Base-by-base conservation (phyloP, 345 rosid genomes). In the Mercurialis annua region DNA sequence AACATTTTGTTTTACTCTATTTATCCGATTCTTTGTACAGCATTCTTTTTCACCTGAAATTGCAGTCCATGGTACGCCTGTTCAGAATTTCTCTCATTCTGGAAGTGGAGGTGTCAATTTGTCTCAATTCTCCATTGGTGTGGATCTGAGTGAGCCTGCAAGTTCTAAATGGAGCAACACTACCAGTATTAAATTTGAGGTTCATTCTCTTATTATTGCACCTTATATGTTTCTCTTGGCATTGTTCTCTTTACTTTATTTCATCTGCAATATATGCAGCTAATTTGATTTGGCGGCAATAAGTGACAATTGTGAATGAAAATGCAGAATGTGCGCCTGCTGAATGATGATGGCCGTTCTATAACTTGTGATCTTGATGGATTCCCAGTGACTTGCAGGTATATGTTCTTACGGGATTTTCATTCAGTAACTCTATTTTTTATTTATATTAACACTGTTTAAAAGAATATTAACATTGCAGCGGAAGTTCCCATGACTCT, bases 1-100 rank as follows among this genome's bases (percentile, higher is more conserved):
- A 18, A 53, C 0, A 20, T 8, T 14, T 58, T 36, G 42, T 40
- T 51, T 46, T 59, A 27, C 20, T 66, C 62, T 71, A 48, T 67
- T 47, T 56, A 44, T 10, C 36, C 18, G 31, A 67, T 73, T 57
- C 52, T 67, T 73, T 66, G 16, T 24, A 56, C 92, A 93, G 97
- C 98, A 93, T 82, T 93, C 94, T 52, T 70, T 87, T 62, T 83
- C 96, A 38, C 98, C 98, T 0, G 98, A 93, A 80, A 82, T 93
- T 51, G 98, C 93, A 34, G 90, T 93, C 69, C 96, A 93, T 24
- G 97, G 98, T 61, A 75, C 54, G 4, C 90, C 97, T 14, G 43
- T 80, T 26, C 96, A 93, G 62, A 90, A 87, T 77, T 93, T 93
- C 73, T 93, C 97, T 30, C 90, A 83, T 64, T 85, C 96, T 23